Base-by-base conservation (phyloP, 108 stramenopile genomes). In the Cyclotella baltica region DNA sequence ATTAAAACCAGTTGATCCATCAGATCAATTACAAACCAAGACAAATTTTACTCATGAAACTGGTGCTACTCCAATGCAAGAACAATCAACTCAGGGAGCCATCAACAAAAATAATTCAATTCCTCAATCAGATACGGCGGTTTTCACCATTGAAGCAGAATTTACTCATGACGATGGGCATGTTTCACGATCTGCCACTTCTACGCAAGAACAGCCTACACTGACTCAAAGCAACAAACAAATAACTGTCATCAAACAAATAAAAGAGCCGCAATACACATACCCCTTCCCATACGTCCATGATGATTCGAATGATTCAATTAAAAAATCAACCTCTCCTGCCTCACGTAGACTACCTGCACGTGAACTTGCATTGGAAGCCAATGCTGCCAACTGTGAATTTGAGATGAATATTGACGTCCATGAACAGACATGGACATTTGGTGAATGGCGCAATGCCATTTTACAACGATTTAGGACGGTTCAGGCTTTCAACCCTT, bases 391-490 rank as follows among this genome's bases (percentile, higher is more conserved):
- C 15, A 63, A 79, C 19, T 96, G 96, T 73, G 92, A 89, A 66
- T 96, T 96, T 68, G 88, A 87, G 64, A 84, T 96, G 28, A 89
- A 84, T 35, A 56, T 96, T 46, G 67, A 92, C 73, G 75, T 93
- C 16, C 78, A 89, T 69, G 85, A 83, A 70, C 83, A 80, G 19
- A 78, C 85, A 62, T 89, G 85, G 90, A 86, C 83, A n/a, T 62
- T 85, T 16, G 88, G 85, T 4, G 86, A 89, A 51, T 93, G 91
- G 91, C 82, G 88, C 62, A 74, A 68, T 27, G 48, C 91, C 22
- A 51, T 90, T 46, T 46, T 85, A 59, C 77, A 80, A 65, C 68
- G 73, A 34, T 48, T 78, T 29, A 55, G 77, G 30, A 74, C 63
- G 36, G 78, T 56, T 11, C 78, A 75, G 63, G 72, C 83, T 43